Evolutionary conservation across 768 basidiomycete genomes (phyloP).

Genomic region (Hericium rajendrae): DNA sequence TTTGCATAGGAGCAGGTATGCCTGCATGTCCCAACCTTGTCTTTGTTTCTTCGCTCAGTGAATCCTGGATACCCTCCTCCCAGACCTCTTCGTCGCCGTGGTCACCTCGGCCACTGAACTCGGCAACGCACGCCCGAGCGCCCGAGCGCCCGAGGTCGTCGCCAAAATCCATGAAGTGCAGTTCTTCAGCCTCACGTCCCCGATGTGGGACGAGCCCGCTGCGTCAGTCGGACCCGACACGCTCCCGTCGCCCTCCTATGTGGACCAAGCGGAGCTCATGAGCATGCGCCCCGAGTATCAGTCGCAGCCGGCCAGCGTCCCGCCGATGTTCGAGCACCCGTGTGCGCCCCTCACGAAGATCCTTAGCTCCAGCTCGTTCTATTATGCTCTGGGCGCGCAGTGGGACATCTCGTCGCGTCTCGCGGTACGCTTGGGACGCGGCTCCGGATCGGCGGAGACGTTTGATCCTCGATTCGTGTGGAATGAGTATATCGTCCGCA

Average conservation of each 20-base stretch:
- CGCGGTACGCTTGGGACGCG: slow-evolving; percentile 53
- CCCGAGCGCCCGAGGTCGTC: slow-evolving; percentile 52
- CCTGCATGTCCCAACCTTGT: background rate
- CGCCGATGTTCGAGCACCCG: slow-evolving; percentile 78
- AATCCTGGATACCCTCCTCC: background rate
- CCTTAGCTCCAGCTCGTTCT: slow-evolving; percentile 86
- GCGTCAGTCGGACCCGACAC: slow-evolving; percentile 33
- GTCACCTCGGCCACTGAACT: slow-evolving; percentile 69
- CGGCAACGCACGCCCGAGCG: slow-evolving; percentile 58
- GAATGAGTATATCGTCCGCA: slow-evolving; percentile 87
- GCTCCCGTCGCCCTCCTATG: slow-evolving; percentile 42
- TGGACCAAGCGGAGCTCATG: slow-evolving; percentile 42
- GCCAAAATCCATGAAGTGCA: slow-evolving; percentile 81
- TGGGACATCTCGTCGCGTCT: slow-evolving; percentile 91
- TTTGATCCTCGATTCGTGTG: slow-evolving; percentile 88
- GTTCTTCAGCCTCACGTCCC: slow-evolving; percentile 80
- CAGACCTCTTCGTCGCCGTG: slow-evolving; percentile 82
- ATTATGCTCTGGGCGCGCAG: slow-evolving; percentile 70
- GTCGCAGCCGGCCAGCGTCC: slow-evolving; percentile 21
- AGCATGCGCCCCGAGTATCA: slow-evolving; percentile 35
- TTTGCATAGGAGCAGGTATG: slow-evolving; percentile 62
- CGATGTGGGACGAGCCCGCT: slow-evolving; percentile 74
- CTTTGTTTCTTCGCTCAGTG: background rate
- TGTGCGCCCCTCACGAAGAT: slow-evolving; percentile 87
- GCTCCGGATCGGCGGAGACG: slow-evolving; percentile 41